Evolutionary conservation across 768 basidiomycete genomes (phyloP), one percentile per base, ranked within the genome.

Genomic region (Serendipita sp.): DNA sequence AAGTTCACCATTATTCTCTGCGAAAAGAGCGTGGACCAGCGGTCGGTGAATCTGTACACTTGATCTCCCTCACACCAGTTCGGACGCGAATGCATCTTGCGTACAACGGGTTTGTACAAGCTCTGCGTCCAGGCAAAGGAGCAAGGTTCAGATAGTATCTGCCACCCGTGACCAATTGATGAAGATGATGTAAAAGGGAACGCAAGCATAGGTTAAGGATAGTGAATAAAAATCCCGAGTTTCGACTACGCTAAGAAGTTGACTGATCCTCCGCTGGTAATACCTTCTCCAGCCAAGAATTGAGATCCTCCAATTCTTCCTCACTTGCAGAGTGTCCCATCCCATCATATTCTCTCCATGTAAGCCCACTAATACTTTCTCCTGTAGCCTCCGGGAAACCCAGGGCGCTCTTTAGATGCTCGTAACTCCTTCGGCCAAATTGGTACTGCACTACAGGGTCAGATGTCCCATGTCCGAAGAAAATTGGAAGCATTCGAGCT

Each of bases 381-480:
- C 64, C 70, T 28, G 74, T 69, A 34, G 74, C 76, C 4, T 69
- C 69, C 20, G 77, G 68, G 62, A 87, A 75, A 16, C 82, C 81
- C 42, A 89, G 69, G 16, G 78, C 67, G 14, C 75, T 70, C 38
- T 77, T 79, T 45, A 94, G 73, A 64, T 79, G 79, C 4, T 82
- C 78, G 41, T 78, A 73, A 5, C 88, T 86, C 56, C 72, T 71
- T 61, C 77, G 70, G 24, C 82, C 81, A 58, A 82, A 76, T 28
- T 77, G 65, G 67, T 76, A 77, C 63, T 77, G 77, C 61, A 96
- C 85, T 24, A 95, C 76, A 4, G 81, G 83, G 73, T 97, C 93
- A 16, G 71, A 76, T 3, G 76, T 79, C 24, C 92, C 92, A 66
- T 92, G 88, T 13, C 87, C 93, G 83, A 88, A 88, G 73, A 95